Evolutionary conservation across 495 filamentous ascomycete genomes (phyloP).

Genomic region (Trichocladium antarcticum): DNA sequence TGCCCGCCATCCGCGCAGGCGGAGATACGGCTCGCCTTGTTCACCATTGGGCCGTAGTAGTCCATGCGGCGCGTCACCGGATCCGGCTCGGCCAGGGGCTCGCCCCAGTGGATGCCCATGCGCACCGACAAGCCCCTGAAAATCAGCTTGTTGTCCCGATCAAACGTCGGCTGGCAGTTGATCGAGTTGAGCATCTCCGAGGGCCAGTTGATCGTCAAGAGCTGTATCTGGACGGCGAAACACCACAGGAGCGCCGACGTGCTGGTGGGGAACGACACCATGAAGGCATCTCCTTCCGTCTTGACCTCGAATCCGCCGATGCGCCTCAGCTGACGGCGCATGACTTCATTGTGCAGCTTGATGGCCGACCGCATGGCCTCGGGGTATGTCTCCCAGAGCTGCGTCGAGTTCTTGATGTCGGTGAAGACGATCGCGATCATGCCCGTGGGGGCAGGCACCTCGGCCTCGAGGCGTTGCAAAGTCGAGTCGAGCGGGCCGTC

Average conservation of each 20-base stretch:
- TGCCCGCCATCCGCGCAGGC: slow-evolving; percentile 94
- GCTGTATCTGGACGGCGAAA: slow-evolving; percentile 79
- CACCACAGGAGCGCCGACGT: slow-evolving; percentile 91
- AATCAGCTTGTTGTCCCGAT: slow-evolving; percentile 79
- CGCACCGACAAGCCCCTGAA: slow-evolving; percentile 88
- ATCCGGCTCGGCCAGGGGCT: slow-evolving; percentile 87
- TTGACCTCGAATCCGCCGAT: slow-evolving; percentile 98
- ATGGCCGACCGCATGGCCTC: slow-evolving; percentile 92
- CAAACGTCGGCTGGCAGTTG: slow-evolving; percentile 67
- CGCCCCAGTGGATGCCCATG: slow-evolving; percentile 95
- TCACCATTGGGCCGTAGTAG: slow-evolving; percentile 99
- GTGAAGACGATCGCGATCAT: slow-evolving; percentile 93
- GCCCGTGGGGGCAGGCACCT: slow-evolving; percentile 81
- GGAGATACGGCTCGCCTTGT: slow-evolving; percentile 86
- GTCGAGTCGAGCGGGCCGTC: slow-evolving; percentile 68
- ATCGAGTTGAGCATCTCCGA: slow-evolving; percentile 80
- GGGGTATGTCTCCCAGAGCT: slow-evolving; percentile 92
- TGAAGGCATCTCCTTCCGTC: slow-evolving; percentile 98
- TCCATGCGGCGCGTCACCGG: slow-evolving; percentile 97
- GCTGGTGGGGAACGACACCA: slow-evolving; percentile 95
- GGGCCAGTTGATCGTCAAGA: slow-evolving; percentile 86
- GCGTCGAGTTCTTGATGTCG: slow-evolving; percentile 97
- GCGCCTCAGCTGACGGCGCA: slow-evolving; percentile 83
- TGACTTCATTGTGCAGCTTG: slow-evolving; percentile 88
- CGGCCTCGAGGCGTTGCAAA: slow-evolving; percentile 69